Evolutionary conservation across 1,284 basidiomycete genomes (phyloP).

Genomic region (Rhodotorula sp.): DNA sequence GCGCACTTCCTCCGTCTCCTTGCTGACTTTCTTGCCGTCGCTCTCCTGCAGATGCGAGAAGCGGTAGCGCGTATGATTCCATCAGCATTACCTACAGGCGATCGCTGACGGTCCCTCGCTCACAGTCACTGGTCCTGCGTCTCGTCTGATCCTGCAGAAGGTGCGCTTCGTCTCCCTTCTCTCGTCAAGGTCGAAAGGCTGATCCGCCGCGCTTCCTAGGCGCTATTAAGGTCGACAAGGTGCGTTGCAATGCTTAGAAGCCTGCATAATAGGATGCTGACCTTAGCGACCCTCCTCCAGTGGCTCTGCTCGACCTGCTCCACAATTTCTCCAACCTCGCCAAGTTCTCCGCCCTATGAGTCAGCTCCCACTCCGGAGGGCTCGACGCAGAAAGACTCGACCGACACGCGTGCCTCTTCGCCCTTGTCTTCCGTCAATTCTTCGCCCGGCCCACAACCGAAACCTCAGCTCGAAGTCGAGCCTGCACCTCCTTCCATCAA

Average conservation of each 20-base stretch:
- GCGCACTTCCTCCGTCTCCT: too few species aligned
- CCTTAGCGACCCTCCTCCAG: background rate
- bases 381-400: too few species aligned
- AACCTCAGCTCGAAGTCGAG: too few species aligned
- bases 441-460: too few species aligned
- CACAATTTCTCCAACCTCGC: background rate
- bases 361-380: too few species aligned
- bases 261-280: background rate
- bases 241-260: background rate
- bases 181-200: background rate
- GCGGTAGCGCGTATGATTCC: slow-evolving; percentile 18
- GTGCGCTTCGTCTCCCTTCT: background rate
- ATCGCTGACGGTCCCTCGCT: background rate
- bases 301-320: slow-evolving; percentile 23
- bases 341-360: background rate
- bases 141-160: background rate
- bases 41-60: slow-evolving; percentile 12
- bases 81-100: too few species aligned
- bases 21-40: background rate
- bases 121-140: slow-evolving; percentile 31
- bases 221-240: background rate
- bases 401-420: too few species aligned
- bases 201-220: background rate
- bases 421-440: too few species aligned
- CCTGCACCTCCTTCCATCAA: too few species aligned